These are phyloP conservation scores for Pseudocercospora fuligena DNA, from an alignment of 2,329 filamentous ascomycete genomes.

Conservation along the genomic window DNA sequence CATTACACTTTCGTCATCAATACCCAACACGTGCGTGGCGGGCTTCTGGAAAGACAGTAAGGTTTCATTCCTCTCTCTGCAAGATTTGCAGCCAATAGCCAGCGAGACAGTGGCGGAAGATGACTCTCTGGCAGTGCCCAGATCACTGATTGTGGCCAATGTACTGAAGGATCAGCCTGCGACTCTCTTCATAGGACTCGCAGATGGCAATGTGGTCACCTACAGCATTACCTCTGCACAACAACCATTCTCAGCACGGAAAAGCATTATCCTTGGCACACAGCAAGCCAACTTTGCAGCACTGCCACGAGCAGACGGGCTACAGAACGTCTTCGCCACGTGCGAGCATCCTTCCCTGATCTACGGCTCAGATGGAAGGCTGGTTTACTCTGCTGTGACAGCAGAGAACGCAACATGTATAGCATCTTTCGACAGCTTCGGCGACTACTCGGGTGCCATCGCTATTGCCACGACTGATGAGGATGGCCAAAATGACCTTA, in stretches of 20 bases:
- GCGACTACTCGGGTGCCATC: slow-evolving; percentile 79
- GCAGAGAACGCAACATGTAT: slow-evolving; percentile 83
- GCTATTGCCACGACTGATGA: slow-evolving; percentile 73
- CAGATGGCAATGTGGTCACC: slow-evolving; percentile 87
- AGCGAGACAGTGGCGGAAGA: slow-evolving; percentile 61
- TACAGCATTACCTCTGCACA: slow-evolving; percentile 70
- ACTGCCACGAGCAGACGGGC: slow-evolving; percentile 68
- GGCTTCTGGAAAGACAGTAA: slow-evolving; percentile 87
- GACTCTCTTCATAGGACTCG: slow-evolving; percentile 86
- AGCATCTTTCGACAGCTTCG: slow-evolving; percentile 75
- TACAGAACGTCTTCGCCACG: slow-evolving; percentile 86
- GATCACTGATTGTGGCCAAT: slow-evolving; percentile 79
- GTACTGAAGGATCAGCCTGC: slow-evolving; percentile 70
- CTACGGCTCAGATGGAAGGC: slow-evolving; percentile 82
- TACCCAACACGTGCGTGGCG: slow-evolving; percentile 72
- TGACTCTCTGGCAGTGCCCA: slow-evolving; percentile 77
- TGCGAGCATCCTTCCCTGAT: slow-evolving; percentile 95
- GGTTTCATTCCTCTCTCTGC: slow-evolving; percentile 73
- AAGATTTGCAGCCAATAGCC: slow-evolving; percentile 67
- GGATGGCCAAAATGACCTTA: slow-evolving; percentile 53
- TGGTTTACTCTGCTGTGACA: slow-evolving; percentile 92
- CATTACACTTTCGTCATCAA: slow-evolving; percentile 71
- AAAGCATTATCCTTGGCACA: slow-evolving; percentile 82
- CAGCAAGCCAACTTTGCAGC: slow-evolving; percentile 81
- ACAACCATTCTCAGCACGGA: slow-evolving; percentile 71